Percentiles rank a stretch among this genome's conserved stretches.
Evolutionary conservation across 2,329 filamentous ascomycete species (phyloP).

Genomic region (Coniella vitis): DNA sequence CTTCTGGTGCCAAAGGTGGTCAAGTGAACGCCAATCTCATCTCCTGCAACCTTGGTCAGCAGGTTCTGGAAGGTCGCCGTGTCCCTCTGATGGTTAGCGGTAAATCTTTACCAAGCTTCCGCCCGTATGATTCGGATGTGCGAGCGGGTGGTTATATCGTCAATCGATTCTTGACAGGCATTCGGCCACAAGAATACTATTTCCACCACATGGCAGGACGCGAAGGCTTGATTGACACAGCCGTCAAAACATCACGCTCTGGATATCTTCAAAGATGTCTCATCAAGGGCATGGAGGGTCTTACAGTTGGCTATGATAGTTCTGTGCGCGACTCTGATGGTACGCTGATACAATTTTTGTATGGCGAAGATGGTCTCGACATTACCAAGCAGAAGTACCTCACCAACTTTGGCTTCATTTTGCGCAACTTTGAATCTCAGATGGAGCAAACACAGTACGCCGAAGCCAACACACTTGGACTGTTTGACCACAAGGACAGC

Average conservation of each 20-base stretch:
- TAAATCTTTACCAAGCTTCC: constrained; percentile 91
- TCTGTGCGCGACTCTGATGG: constrained; percentile 93
- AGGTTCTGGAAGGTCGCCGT: constrained; percentile 88
- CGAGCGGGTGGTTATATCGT: constrained; percentile 90
- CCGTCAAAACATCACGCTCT: constrained; percentile 95
- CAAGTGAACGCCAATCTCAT: constrained; percentile 95
- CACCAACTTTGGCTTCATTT: constrained; percentile 81
- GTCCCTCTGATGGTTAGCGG: constrained; percentile 98
- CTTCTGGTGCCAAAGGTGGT: constrained; percentile 89
- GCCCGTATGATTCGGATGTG: constrained; percentile 81
- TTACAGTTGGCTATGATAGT: constrained; percentile 86
- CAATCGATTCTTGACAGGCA: constrained; percentile 95
- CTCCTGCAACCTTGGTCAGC: constrained; percentile 94
- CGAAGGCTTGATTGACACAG: constrained; percentile 97
- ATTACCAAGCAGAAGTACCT: constrained; percentile 92
- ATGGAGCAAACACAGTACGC: constrained; percentile 66
- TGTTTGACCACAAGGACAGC: constrained; percentile 49
- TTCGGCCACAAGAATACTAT: constrained; percentile 95
- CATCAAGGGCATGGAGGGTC: constrained; percentile 96
- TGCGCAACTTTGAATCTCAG: constrained; percentile 77
- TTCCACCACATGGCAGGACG: constrained; percentile 99
- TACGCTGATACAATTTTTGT: constrained; percentile 87
- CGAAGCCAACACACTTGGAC: constrained; percentile 39
- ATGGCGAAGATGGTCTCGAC: constrained; percentile 93
- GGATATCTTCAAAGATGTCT: constrained; percentile 95